Percentiles rank a stretch among this genome's conserved stretches.
phyloP scores from a whole-genome alignment of 306 rosid genomes.

The Citrullus colocynthis region DNA sequence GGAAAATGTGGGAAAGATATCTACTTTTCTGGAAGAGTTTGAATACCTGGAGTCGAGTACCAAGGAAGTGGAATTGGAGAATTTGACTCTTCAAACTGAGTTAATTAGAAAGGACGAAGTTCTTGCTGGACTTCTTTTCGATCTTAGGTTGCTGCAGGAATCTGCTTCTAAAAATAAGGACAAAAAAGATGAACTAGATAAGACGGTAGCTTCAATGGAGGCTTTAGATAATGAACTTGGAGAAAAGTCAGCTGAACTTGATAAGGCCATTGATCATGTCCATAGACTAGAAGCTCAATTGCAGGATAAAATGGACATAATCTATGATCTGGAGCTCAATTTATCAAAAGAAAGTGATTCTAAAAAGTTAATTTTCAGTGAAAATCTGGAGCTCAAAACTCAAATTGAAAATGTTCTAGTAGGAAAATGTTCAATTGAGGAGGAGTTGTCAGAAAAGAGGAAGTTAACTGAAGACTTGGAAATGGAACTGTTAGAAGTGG shows the following conservation, averaged over 20 bases:
- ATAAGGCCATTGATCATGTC: conserved; percentile 27
- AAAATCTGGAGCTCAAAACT: conserved; percentile 35
- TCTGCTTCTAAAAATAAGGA: conserved; percentile 75
- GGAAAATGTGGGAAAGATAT: conserved; percentile 23
- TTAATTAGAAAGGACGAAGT: conserved; percentile 66
- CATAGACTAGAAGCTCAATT: conserved; percentile 49
- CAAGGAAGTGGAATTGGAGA: conserved; percentile 29
- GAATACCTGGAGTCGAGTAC: conserved; percentile 29
- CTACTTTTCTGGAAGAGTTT: conserved; percentile 23
- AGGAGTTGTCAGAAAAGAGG: conserved; percentile 43
- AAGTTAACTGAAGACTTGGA: conserved; percentile 49
- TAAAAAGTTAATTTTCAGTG: conserved; percentile 24
- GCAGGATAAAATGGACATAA: conserved; percentile 36
- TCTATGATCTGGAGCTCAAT: conserved; percentile 45
- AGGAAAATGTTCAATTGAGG: conserved; percentile 31
- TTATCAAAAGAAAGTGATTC: conserved; percentile 31
- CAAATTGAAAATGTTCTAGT: conserved; percentile 38
- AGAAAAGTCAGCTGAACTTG: conserved; percentile 54
- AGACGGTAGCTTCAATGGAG: conserved; percentile 37
- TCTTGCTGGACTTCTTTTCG: conserved; percentile 68
- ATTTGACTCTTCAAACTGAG: conserved; percentile 42
- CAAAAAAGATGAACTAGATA: conserved; percentile 60
- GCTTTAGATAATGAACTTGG: conserved; percentile 56
- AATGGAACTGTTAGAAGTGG: conserved; percentile 56
- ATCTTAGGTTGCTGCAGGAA: conserved; percentile 90